A percentile compares a stretch with the other conserved stretches of the same genome.
Conservation (phyloP, 1,284 basidiomycete genomes). For the Cryptococcus sp. region DNA sequence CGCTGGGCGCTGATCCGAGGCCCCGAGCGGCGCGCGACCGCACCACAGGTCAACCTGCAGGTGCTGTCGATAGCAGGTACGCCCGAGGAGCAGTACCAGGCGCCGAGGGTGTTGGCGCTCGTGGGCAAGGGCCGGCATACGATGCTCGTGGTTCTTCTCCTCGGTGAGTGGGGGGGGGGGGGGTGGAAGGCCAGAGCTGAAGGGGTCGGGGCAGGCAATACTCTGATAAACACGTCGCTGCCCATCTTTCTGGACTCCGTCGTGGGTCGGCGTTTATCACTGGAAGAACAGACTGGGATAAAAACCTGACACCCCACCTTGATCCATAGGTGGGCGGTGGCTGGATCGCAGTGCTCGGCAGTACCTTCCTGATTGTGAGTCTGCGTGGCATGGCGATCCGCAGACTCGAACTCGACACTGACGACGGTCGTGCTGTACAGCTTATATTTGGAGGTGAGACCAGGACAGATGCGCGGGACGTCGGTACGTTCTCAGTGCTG, state of each 20-base stretch:
- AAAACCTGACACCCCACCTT: too few species aligned
- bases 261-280: conserved; percentile 27
- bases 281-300: too few species aligned
- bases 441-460: conserved; percentile 33
- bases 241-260: conserved; percentile 52
- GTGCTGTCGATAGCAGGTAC: conserved; percentile 50
- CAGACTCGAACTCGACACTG: neutral
- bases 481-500: too few species aligned
- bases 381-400: neutral
- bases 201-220: conserved; percentile 41
- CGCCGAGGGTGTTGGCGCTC: conserved; percentile 50
- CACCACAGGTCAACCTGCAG: conserved; percentile 45
- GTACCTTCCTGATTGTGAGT: conserved; percentile 29
- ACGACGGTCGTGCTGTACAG: conserved; percentile 11
- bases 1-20: neutral
- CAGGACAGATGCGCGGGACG: neutral
- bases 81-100: conserved; percentile 47
- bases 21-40: too few species aligned
- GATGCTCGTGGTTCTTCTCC: conserved; percentile 50
- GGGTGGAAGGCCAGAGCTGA: conserved; percentile 6
- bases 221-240: conserved; percentile 54
- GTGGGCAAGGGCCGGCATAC: conserved; percentile 50
- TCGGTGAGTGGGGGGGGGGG: conserved; percentile 34
- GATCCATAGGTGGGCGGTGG: conserved; percentile 45
- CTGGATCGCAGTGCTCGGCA: conserved; percentile 39